These are phyloP conservation scores for Hippophae rhamnoides DNA, from an alignment of 306 rosid species.

Conservation along the genomic window DNA sequence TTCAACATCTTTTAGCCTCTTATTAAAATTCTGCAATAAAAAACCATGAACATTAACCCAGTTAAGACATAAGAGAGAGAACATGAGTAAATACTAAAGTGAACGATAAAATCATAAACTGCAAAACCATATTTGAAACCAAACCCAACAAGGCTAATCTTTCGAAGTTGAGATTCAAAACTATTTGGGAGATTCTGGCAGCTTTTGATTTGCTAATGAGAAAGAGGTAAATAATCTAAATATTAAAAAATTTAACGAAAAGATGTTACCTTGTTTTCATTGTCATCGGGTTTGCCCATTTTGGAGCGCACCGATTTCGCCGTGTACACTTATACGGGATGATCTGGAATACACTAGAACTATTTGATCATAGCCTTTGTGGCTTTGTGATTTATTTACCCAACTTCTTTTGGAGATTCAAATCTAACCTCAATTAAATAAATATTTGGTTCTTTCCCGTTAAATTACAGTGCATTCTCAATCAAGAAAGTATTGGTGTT, in stretches of 20 bases:
- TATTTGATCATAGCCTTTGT: too few species aligned
- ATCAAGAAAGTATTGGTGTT: too few species aligned
- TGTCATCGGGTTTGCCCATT: constrained; percentile 58
- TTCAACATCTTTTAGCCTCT: constrained; percentile 63
- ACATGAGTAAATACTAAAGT: neutral
- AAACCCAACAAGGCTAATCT: neutral
- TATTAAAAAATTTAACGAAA: neutral
- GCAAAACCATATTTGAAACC: neutral
- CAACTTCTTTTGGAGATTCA: too few species aligned
- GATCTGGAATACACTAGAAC: constrained; percentile 36
- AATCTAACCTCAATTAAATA: too few species aligned
- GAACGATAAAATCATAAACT: neutral
- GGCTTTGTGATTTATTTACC: too few species aligned
- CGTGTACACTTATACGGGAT: constrained; percentile 30
- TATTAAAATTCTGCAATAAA: constrained; percentile 41
- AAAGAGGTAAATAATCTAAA: neutral
- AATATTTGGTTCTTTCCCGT: too few species aligned
- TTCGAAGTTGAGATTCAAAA: too few species aligned
- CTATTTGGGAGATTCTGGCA: neutral
- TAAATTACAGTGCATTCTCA: too few species aligned
- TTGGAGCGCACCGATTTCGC: constrained; percentile 36
- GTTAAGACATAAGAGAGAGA: constrained; percentile 2
- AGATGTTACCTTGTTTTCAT: constrained; percentile 44
- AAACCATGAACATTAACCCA: constrained; percentile 25
- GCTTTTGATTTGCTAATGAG: too few species aligned